Evolutionary conservation across 768 basidiomycete genomes (phyloP), one percentile per base, ranked within the genome.

Genomic region (Tephrocybe sp.): DNA sequence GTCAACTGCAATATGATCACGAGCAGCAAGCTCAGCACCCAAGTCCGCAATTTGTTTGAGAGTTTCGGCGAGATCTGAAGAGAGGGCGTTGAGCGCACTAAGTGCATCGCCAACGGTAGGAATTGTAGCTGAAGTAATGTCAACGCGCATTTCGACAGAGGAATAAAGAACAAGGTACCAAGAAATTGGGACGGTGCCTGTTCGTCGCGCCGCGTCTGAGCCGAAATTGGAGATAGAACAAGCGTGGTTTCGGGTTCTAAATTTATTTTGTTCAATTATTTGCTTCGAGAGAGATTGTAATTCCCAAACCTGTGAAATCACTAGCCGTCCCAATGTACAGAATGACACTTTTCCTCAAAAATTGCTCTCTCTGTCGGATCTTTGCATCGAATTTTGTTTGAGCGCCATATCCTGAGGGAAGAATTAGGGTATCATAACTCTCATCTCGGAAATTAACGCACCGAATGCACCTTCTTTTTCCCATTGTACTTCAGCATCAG

Each of bases 101-200:
- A 91, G 75, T 2, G 83, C 79, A 59, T 91, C 85, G 3, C 87
- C 86, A 3, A 92, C 71, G 0, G 85, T 87, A 9, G 90, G 90
- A 14, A 88, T 77, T 7, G 86, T 86, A 1, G 85, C 90, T 89
- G 54, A 8, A 51, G 47, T 5, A 47, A 4, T 7, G 40, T 55
- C 49, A 48, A 52, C 22, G n/a, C 20, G 10, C 38, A 13, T 40
- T 20, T 16, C 1, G 34, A 44, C 8, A 8, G 23, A 33, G 30
- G 3, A 36, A 10, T 47, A 13, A 2, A 31, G 19, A 33, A 31
- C 17, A 7, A 3, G 46, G 8, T 53, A 83, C 86, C 78, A 19
- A 83, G 70, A 59, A 83, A 82, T 23, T 80, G 82, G 19, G 79
- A 66, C 11, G 35, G 33, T 4, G 75, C 64, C 20, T 77, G 73